Evolutionary conservation across 805 yeast species (phyloP).

Genomic region (Wickerhamiella siamensis): DNA sequence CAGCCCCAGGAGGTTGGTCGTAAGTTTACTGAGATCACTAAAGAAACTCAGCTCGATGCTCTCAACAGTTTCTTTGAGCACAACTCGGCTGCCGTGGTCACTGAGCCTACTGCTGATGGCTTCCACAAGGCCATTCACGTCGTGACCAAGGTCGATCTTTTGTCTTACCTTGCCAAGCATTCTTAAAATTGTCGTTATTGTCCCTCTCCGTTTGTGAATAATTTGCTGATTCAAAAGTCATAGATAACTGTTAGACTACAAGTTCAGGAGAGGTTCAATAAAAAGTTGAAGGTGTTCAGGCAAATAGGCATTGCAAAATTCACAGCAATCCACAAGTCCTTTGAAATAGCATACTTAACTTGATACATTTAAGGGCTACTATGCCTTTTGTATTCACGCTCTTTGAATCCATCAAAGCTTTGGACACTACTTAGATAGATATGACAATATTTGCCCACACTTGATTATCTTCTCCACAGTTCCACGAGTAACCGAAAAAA

Average conservation of each 20-base stretch:
- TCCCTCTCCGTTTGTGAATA: neutral
- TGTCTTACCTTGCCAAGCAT: constrained; percentile 31
- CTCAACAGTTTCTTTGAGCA: constrained; percentile 71
- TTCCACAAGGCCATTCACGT: constrained; percentile 61
- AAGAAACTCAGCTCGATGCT: constrained; percentile 48
- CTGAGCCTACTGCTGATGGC: constrained; percentile 33
- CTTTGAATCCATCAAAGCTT: too few relatives aligned
- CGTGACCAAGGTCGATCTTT: constrained; percentile 75
- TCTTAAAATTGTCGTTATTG: neutral
- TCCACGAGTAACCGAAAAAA: too few relatives aligned
- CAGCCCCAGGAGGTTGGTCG: constrained; percentile 38
- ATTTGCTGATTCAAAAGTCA: constrained; percentile 1
- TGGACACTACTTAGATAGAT: too few relatives aligned
- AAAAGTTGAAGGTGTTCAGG: too few relatives aligned
- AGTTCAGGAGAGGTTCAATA: too few relatives aligned
- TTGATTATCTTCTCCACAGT: too few relatives aligned
- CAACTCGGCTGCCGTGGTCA: constrained; percentile 70
- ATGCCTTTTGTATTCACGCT: too few relatives aligned
- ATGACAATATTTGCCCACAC: too few relatives aligned
- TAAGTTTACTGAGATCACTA: constrained; percentile 50
- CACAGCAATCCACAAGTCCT: too few relatives aligned
- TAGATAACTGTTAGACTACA: constrained; percentile 1
- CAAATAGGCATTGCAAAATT: too few relatives aligned
- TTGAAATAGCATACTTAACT: too few relatives aligned
- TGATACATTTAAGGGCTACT: too few relatives aligned